Conservation (phyloP, 257 asterid genomes). For the Perilla frutescens region DNA sequence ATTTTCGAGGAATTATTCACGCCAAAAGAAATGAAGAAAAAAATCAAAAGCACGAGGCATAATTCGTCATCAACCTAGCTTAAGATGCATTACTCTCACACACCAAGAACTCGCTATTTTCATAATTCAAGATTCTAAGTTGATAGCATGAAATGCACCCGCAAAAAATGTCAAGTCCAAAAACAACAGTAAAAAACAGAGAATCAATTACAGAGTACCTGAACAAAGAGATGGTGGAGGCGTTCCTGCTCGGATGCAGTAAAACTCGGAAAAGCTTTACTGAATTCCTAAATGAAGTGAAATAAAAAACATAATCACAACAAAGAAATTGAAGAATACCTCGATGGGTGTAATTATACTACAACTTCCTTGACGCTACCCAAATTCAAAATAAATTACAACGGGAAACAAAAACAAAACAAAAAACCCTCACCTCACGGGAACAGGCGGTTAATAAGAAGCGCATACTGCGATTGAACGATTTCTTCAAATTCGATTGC, state of each 20-base stretch:
- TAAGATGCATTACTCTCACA: neutral
- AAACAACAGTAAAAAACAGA: neutral
- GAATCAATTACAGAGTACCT: constrained; percentile 33
- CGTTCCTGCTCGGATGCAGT: constrained; percentile 51
- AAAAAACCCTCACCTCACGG: constrained; percentile 48
- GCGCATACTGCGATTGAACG: constrained; percentile 51
- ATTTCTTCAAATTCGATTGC: constrained; percentile 54
- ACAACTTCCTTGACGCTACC: neutral
- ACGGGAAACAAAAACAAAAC: constrained; percentile 19
- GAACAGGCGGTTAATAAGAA: constrained; percentile 59
- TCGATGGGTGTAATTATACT: neutral
- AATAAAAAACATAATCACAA: neutral
- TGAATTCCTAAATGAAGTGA: constrained; percentile 42
- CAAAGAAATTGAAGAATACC: neutral
- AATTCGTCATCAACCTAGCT: neutral
- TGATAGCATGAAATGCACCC: neutral
- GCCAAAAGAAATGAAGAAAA: neutral
- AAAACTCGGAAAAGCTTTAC: constrained; percentile 48
- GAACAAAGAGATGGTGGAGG: constrained; percentile 50
- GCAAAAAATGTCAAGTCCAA: neutral
- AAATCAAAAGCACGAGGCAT: neutral
- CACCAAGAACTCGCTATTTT: neutral
- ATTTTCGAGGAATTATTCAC: neutral
- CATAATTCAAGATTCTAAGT: neutral
- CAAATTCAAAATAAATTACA: neutral